These are phyloP conservation scores for cucumber (Cucumis sativus) DNA, from an alignment of 306 rosid genomes.

Conservation along the genomic window DNA sequence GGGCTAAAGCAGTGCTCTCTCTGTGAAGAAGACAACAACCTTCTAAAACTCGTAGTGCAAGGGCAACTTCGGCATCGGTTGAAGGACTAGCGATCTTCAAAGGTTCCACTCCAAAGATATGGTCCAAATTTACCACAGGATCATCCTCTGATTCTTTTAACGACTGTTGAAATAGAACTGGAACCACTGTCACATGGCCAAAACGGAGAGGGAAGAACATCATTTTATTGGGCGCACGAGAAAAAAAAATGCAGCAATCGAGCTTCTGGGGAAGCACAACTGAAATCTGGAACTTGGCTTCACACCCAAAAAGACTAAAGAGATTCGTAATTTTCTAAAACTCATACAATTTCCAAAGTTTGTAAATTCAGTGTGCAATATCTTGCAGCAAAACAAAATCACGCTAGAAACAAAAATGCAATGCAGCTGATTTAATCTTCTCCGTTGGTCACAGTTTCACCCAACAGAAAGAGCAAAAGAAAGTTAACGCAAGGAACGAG, in stretches of 20 bases:
- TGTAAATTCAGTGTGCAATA: background rate
- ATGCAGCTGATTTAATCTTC: background rate
- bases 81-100: conserved; percentile 62
- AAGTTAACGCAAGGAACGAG: background rate
- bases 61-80: conserved; percentile 47
- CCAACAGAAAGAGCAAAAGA: background rate
- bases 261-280: background rate
- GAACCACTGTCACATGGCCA: conserved; percentile 45
- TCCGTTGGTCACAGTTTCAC: background rate
- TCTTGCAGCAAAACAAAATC: background rate
- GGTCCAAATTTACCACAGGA: conserved; percentile 39
- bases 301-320: background rate
- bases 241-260: conserved; percentile 4
- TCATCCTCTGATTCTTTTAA: conserved; percentile 51
- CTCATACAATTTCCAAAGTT: background rate
- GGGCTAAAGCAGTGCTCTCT: conserved; percentile 41
- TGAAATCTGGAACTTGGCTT: background rate
- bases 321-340: background rate
- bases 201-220: background rate
- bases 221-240: background rate
- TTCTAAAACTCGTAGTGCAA: conserved; percentile 58
- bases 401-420: background rate
- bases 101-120: conserved; percentile 65
- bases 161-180: conserved; percentile 69
- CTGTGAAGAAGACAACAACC: conserved; percentile 66